Conservation (phyloP, 345 rosid genomes). For the Pseudoturritis turrita region DNA sequence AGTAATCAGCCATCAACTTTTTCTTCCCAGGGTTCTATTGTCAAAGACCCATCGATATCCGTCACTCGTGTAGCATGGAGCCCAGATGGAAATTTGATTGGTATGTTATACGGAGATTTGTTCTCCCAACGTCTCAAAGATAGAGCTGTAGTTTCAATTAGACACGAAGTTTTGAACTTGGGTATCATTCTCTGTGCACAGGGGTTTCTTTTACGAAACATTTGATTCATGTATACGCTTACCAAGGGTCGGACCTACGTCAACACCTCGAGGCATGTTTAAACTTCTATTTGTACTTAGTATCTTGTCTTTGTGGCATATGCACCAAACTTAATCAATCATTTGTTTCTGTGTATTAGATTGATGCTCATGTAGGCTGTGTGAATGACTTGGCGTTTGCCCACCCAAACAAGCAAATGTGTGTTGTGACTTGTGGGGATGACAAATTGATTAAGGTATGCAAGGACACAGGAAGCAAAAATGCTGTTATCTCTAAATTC, state of each 20-base stretch:
- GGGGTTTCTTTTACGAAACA: conserved; percentile 75
- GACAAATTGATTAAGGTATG: conserved; percentile 73
- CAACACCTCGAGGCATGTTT: conserved; percentile 59
- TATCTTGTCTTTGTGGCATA: background rate
- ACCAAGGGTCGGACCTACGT: conserved; percentile 50
- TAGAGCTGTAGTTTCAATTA: conserved; percentile 6
- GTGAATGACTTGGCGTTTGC: conserved; percentile 78
- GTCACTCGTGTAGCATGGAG: conserved; percentile 71
- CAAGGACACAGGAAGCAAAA: too few relatives aligned
- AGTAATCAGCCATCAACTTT: background rate
- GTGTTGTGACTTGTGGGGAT: conserved; percentile 74
- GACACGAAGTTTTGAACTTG: conserved; percentile 13
- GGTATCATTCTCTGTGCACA: conserved; percentile 25
- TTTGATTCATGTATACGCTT: conserved; percentile 62
- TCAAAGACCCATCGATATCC: conserved; percentile 47
- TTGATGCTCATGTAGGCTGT: conserved; percentile 70
- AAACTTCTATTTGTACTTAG: background rate
- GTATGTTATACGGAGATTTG: conserved; percentile 36
- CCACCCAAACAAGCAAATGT: conserved; percentile 43
- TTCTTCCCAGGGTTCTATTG: conserved; percentile 39
- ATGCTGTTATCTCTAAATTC: too few relatives aligned
- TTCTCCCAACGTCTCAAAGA: background rate
- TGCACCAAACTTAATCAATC: background rate
- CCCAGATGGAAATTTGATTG: conserved; percentile 62
- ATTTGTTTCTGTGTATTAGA: conserved; percentile 36